Evolutionary conservation across 495 filamentous ascomycete genomes (phyloP), one percentile per base, ranked within the genome.

Genomic region (Penicillium turbatum): DNA sequence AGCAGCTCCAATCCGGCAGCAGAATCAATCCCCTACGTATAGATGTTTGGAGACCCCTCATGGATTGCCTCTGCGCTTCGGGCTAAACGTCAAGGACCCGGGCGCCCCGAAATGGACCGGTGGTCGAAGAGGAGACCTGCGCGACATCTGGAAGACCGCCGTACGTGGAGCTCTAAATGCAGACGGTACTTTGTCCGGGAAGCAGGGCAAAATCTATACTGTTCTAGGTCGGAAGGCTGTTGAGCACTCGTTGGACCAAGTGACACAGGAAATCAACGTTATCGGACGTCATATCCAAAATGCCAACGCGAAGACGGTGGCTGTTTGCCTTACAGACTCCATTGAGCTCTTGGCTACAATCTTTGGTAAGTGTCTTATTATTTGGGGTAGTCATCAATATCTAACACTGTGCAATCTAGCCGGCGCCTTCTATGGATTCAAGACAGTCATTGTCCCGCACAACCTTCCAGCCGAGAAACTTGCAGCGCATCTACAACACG

Each of bases 281-380:
- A 84, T 97, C 53, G 93, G 93, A 53, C 76, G 82, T 55, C 79
- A 91, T 56, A 72, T 97, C 38, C 78, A 84, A 54, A 61, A 69
- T 10, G 78, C 86, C 53, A 82, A 82, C 13, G 86, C 79, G n/a
- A 85, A 85, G 64, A 85, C 82, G 31, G 88, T 97, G 24, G 93
- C 90, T 21, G 79, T 99, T 56, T 95, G 93, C 68, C 81, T 97
- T 24, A 90, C 91, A 3, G 97, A 99, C 74, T 95, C 90, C 40
- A 77, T 95, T 62, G 93, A 97, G 69, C 83, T 95, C 45, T 73
- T 98, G 38, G 82, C 79, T 24, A 71, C 82, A 19, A 68, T 87
- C n/a, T 88, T 88, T 60, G 83, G 84, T 87, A 67, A 26, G 74
- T 17, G 32, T 37, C 24, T 16, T 21, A 12, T 16, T n/a, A 30